These are phyloP conservation scores for Tetradesmus obliquus DNA, from an alignment of 139 green algal species.

Conservation along the genomic window DNA sequence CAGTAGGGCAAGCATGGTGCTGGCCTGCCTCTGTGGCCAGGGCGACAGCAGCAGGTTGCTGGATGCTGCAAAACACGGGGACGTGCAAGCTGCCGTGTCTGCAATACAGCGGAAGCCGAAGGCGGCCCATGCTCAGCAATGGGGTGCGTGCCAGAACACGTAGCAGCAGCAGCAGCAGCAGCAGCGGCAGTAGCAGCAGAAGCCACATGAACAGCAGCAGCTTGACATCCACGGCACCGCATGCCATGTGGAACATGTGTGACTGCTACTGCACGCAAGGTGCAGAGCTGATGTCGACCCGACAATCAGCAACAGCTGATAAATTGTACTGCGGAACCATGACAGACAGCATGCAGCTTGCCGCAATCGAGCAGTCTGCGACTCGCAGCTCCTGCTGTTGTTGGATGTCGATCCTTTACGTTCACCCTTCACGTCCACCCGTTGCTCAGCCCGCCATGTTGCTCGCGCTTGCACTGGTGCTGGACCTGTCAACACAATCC, in stretches of 20 bases:
- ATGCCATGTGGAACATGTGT: not conserved
- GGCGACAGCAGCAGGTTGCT: not conserved
- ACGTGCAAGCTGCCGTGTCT: not conserved
- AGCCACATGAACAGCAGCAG: not conserved
- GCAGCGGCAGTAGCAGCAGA: not conserved
- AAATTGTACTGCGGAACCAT: too few species aligned
- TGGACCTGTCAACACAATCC: too few species aligned
- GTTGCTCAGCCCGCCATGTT: not conserved
- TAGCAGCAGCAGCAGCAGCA: constrained; percentile 11
- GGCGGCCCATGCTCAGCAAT: not conserved
- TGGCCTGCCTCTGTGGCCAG: constrained; percentile 4
- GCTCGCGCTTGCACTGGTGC: too few species aligned
- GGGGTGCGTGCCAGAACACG: constrained; percentile 3
- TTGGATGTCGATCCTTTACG: not conserved
- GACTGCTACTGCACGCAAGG: not conserved
- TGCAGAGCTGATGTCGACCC: too few species aligned
- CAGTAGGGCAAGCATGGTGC: not conserved
- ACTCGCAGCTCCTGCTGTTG: not conserved
- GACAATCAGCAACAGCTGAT: too few species aligned
- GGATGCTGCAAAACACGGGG: not conserved
- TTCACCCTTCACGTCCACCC: not conserved
- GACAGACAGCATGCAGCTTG: too few species aligned
- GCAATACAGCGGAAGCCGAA: not conserved
- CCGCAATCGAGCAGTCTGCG: too few species aligned
- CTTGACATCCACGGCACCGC: not conserved